These are phyloP conservation scores for Nakazawaea populi DNA, from an alignment of 805 yeast genomes.

Conservation along the genomic window DNA sequence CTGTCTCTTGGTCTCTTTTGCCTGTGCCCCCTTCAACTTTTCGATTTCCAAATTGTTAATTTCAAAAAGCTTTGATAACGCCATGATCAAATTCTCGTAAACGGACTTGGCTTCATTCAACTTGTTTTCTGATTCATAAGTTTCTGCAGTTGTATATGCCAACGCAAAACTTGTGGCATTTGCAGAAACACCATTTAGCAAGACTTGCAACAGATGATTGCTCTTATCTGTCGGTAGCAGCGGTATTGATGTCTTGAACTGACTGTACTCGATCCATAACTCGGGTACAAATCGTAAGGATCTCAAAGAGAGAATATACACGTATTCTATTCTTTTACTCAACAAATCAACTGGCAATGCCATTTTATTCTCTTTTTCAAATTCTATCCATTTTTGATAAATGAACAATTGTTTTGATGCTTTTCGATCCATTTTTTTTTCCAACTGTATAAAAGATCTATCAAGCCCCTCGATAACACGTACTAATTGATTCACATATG, in stretches of 20 bases:
- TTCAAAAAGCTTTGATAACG: constrained; percentile 33
- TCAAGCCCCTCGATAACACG: constrained; percentile 48
- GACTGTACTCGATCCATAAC: constrained; percentile 64
- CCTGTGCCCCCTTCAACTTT: constrained; percentile 16
- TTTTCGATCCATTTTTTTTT: constrained; percentile 12
- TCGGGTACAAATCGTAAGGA: constrained; percentile 62
- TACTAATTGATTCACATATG: constrained; percentile 66
- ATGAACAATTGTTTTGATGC: constrained; percentile 37
- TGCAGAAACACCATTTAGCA: constrained; percentile 49
- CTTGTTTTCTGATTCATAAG: constrained; percentile 54
- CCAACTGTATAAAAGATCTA: constrained; percentile 26
- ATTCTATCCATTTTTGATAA: constrained; percentile 74
- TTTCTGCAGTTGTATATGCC: constrained; percentile 61
- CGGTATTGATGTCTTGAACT: constrained; percentile 21
- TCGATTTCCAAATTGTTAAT: constrained; percentile 17
- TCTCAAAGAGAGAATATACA: constrained; percentile 65
- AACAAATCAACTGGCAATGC: constrained; percentile 45
- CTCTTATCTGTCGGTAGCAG: background rate
- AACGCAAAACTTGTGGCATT: constrained; percentile 70
- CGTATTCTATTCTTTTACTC: constrained; percentile 57
- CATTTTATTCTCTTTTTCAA: constrained; percentile 72
- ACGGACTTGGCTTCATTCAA: constrained; percentile 41
- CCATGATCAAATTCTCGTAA: constrained; percentile 46
- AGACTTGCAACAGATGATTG: constrained; percentile 21
- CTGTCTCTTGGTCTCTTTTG: constrained; percentile 1